Evolutionary conservation across 768 basidiomycete genomes (phyloP).

Genomic region (Tephrocybe sp.): DNA sequence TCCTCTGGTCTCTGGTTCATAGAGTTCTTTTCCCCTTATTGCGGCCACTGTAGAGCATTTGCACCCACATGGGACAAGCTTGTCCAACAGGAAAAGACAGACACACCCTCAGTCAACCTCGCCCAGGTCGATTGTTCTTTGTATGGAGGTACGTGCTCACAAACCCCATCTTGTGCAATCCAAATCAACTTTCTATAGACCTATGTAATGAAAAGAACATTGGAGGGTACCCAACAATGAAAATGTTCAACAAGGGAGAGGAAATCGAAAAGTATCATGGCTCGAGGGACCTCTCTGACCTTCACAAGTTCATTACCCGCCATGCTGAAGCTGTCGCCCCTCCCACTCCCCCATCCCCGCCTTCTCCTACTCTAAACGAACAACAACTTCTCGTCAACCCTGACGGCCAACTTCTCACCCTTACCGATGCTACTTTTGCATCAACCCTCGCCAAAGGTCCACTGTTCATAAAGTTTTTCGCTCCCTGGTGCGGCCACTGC

Average conservation of each 20-base stretch:
- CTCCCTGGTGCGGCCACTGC: slow-evolving; percentile 98
- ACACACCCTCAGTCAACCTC: slow-evolving; percentile 54
- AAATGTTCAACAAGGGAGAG: slow-evolving; percentile 67
- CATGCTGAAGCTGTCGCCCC: slow-evolving; percentile 27
- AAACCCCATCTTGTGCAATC: not conserved
- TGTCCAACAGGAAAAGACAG: slow-evolving; percentile 47
- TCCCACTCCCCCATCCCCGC: slow-evolving; percentile 1
- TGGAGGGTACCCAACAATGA: slow-evolving; percentile 72
- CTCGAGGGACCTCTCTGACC: slow-evolving; percentile 47
- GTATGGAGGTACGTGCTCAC: slow-evolving; percentile 59
- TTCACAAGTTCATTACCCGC: slow-evolving; percentile 54
- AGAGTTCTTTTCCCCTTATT: slow-evolving; percentile 87
- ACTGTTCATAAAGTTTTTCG: slow-evolving; percentile 70
- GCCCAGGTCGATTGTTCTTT: slow-evolving; percentile 82
- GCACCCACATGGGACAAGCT: slow-evolving; percentile 81
- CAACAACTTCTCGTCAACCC: slow-evolving; percentile 29
- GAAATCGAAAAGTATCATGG: slow-evolving; percentile 55
- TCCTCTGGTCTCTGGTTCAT: slow-evolving; percentile 72
- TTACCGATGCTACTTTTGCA: slow-evolving; percentile 37
- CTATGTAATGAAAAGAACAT: slow-evolving; percentile 72
- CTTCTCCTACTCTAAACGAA: slow-evolving; percentile 13
- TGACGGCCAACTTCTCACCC: slow-evolving; percentile 34
- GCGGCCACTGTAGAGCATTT: slow-evolving; percentile 75
- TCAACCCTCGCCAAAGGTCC: slow-evolving; percentile 37
- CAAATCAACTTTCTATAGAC: slow-evolving; percentile 43